phyloP scores from a whole-genome alignment of 2,329 filamentous ascomycete species.

The Metarhizium rileyi region DNA sequence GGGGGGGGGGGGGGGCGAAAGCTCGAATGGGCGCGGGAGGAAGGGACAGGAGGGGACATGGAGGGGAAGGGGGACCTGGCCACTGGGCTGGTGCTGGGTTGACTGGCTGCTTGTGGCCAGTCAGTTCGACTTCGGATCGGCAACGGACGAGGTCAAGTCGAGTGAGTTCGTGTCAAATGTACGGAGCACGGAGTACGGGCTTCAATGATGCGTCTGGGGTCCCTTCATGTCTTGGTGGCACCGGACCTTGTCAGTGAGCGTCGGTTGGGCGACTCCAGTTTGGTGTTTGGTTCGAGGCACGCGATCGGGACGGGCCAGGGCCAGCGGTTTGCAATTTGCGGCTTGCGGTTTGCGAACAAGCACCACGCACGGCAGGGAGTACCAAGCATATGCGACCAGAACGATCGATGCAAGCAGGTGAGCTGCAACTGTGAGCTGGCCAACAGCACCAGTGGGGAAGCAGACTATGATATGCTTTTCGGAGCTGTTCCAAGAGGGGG shows the following conservation, averaged over 20 bases:
- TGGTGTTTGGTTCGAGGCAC: neutral
- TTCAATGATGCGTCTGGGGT: neutral
- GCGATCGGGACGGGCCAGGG: conserved; percentile 2
- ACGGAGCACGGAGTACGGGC: too few species aligned
- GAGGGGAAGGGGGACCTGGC: neutral
- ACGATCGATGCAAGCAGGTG: conserved; percentile 3
- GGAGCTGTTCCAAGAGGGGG: neutral
- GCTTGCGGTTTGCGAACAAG: neutral
- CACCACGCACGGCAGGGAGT: neutral
- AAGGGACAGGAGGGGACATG: too few species aligned
- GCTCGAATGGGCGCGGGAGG: neutral
- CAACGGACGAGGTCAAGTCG: too few species aligned
- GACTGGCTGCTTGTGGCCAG: too few species aligned
- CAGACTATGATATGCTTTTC: conserved; percentile 8
- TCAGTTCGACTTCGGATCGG: too few species aligned
- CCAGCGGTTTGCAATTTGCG: neutral
- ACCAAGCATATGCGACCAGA: neutral
- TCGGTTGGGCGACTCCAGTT: neutral
- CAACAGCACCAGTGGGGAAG: conserved; percentile 2
- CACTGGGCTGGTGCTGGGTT: too few species aligned
- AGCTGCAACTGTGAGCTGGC: conserved; percentile 2
- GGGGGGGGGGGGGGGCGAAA: neutral
- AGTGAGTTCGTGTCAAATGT: too few species aligned
- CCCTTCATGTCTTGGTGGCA: neutral
- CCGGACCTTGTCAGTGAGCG: neutral